Evolutionary conservation across 2,329 filamentous ascomycete species (phyloP).

Genomic region (Penicillium sp.): DNA sequence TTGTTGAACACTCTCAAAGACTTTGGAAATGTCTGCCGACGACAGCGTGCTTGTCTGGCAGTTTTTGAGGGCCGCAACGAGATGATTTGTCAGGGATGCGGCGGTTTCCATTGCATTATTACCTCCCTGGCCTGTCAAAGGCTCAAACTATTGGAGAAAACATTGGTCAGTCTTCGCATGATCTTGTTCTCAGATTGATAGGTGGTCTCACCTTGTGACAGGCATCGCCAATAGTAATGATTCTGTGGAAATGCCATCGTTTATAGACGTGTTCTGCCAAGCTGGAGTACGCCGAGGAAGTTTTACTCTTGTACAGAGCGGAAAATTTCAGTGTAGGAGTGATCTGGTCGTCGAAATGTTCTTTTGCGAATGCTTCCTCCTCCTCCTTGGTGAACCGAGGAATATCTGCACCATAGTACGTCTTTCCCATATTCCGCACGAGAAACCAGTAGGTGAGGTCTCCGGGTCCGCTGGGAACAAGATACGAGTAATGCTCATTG

Average conservation of each 20-base stretch:
- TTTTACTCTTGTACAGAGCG: slow-evolving; percentile 21
- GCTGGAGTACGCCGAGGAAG: slow-evolving; percentile 13
- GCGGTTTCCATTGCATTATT: slow-evolving; percentile 23
- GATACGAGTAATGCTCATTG: slow-evolving; percentile 22
- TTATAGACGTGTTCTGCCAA: slow-evolving; percentile 24
- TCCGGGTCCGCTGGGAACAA: slow-evolving; percentile 20
- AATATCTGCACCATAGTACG: slow-evolving; percentile 19
- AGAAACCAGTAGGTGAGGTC: slow-evolving; percentile 29
- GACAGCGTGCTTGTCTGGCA: not conserved
- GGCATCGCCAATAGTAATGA: slow-evolving; percentile 19
- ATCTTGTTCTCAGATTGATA: not conserved
- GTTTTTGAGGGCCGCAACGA: slow-evolving; percentile 5
- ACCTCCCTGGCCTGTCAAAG: slow-evolving; percentile 21
- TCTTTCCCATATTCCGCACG: slow-evolving; percentile 19
- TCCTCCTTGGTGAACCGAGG: slow-evolving; percentile 26
- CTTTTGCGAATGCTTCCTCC: slow-evolving; percentile 14
- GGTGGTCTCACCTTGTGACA: slow-evolving; percentile 16
- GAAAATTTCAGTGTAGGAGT: slow-evolving; percentile 22
- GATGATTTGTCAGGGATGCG: slow-evolving; percentile 19
- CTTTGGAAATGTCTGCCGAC: not conserved
- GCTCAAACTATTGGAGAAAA: slow-evolving; percentile 13
- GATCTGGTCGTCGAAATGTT: slow-evolving; percentile 20
- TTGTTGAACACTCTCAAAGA: slow-evolving; percentile 14
- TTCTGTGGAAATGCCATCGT: slow-evolving; percentile 20
- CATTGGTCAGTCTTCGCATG: not conserved